Conservation (phyloP, 495 filamentous ascomycete species). For the Choiromyces venosus region DNA sequence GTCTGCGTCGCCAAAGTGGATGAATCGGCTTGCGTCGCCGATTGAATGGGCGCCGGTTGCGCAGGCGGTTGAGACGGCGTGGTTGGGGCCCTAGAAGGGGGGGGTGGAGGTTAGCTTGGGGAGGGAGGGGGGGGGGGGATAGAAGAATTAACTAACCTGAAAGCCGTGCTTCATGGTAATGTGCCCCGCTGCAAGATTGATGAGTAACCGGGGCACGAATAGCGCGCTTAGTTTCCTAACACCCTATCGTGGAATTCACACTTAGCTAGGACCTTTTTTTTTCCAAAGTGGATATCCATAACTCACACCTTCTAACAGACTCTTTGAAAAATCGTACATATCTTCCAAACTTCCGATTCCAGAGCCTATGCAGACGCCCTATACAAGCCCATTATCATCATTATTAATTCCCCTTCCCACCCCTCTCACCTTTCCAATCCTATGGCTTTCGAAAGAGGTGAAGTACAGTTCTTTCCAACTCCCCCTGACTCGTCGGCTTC, state of each 20-base stretch:
- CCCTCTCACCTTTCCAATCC: neutral
- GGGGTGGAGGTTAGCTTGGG: neutral
- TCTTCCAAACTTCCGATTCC: constrained; percentile 93
- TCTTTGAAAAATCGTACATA: constrained; percentile 72
- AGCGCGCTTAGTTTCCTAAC: constrained; percentile 88
- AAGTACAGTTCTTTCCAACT: constrained; percentile 62
- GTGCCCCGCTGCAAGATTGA: constrained; percentile 91
- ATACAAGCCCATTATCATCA: neutral
- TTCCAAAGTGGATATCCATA: neutral
- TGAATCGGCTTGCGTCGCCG: constrained; percentile 85
- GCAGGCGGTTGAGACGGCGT: constrained; percentile 86
- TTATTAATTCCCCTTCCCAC: constrained; percentile 1
- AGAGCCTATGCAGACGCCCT: constrained; percentile 89
- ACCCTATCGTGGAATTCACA: constrained; percentile 53
- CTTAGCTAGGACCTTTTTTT: neutral
- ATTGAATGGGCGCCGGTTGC: constrained; percentile 93
- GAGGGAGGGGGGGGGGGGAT: neutral
- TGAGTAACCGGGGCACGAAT: constrained; percentile 86
- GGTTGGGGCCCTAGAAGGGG: constrained; percentile 68
- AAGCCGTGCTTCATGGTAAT: constrained; percentile 91
- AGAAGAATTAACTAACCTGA: constrained; percentile 47
- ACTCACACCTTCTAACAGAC: constrained; percentile 67
- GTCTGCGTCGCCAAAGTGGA: constrained; percentile 81
- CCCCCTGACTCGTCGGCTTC: constrained; percentile 57
- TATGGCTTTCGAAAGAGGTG: neutral